phyloP scores from a whole-genome alignment of 495 filamentous ascomycete genomes.

The Penicillium lagena region DNA sequence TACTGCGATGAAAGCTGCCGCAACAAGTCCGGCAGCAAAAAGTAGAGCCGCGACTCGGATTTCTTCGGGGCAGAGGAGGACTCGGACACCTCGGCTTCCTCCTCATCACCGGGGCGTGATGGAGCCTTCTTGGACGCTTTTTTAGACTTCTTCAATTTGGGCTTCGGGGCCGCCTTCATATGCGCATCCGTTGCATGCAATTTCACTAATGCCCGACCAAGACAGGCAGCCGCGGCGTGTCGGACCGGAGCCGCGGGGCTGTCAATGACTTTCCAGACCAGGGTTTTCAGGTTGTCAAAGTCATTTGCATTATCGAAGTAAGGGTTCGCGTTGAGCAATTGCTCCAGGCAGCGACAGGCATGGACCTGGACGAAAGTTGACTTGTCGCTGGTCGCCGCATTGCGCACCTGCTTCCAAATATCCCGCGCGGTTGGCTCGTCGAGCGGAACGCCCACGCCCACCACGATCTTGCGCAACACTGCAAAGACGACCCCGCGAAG shows the following conservation, averaged over 20 bases:
- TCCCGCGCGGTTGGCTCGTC: slow-evolving; percentile 85
- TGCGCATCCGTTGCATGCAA: slow-evolving; percentile 61
- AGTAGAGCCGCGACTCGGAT: slow-evolving; percentile 56
- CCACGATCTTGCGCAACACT: slow-evolving; percentile 67
- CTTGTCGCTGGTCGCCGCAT: slow-evolving; percentile 71
- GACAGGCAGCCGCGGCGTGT: slow-evolving; percentile 79
- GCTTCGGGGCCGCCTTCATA: slow-evolving; percentile 50
- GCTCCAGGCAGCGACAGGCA: slow-evolving; percentile 74
- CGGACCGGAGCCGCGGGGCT: slow-evolving; percentile 65
- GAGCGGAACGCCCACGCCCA: slow-evolving; percentile 64
- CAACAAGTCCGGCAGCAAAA: slow-evolving; percentile 74
- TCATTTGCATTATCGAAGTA: slow-evolving; percentile 90
- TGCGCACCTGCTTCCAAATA: slow-evolving; percentile 87
- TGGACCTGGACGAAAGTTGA: slow-evolving; percentile 72
- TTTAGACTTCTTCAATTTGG: slow-evolving; percentile 69
- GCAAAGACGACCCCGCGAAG: slow-evolving; percentile 77
- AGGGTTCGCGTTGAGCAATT: slow-evolving; percentile 59
- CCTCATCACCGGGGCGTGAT: slow-evolving; percentile 62
- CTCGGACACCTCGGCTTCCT: slow-evolving; percentile 64
- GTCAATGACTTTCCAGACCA: slow-evolving; percentile 81
- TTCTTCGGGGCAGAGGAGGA: slow-evolving; percentile 67
- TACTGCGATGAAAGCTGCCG: slow-evolving; percentile 79
- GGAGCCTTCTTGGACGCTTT: slow-evolving; percentile 64
- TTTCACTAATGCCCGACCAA: slow-evolving; percentile 73
- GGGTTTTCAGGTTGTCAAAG: slow-evolving; percentile 75